These are phyloP conservation scores for Lenwebbia sp. DNA, from an alignment of 345 rosid genomes.

Conservation along the genomic window DNA sequence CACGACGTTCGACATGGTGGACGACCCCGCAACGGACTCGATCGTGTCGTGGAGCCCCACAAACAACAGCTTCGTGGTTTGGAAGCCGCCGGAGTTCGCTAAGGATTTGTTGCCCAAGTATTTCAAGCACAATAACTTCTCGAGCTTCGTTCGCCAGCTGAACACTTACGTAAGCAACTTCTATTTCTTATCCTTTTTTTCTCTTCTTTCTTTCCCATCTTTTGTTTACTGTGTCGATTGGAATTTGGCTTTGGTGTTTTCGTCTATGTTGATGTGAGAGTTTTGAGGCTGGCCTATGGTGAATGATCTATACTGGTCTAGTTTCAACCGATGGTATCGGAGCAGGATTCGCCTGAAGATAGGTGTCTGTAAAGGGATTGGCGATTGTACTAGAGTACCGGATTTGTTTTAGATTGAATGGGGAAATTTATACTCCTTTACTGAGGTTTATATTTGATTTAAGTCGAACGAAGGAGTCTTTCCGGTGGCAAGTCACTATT, in stretches of 20 bases:
- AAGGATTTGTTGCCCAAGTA: constrained; percentile 69
- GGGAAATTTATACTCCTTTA: neutral
- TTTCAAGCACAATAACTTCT: constrained; percentile 88
- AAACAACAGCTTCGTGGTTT: constrained; percentile 77
- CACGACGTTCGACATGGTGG: constrained; percentile 91
- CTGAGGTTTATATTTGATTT: neutral
- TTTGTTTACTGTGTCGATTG: neutral
- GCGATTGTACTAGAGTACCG: neutral
- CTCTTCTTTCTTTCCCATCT: neutral
- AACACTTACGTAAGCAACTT: constrained; percentile 64
- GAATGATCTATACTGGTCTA: neutral
- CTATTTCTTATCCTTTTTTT: neutral
- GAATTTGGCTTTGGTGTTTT: neutral
- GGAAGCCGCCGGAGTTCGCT: constrained; percentile 83
- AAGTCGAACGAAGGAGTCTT: neutral
- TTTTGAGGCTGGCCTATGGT: neutral
- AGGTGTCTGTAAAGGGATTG: neutral
- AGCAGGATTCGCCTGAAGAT: neutral
- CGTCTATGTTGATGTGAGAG: neutral
- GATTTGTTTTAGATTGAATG: neutral
- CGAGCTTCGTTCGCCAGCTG: constrained; percentile 84
- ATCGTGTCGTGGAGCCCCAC: constrained; percentile 73
- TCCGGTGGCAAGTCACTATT: neutral
- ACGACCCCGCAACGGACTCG: constrained; percentile 71
- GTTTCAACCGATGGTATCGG: neutral